These are phyloP conservation scores for Dioszegia aurantiaca DNA, from an alignment of 768 basidiomycete genomes.

Conservation along the genomic window DNA sequence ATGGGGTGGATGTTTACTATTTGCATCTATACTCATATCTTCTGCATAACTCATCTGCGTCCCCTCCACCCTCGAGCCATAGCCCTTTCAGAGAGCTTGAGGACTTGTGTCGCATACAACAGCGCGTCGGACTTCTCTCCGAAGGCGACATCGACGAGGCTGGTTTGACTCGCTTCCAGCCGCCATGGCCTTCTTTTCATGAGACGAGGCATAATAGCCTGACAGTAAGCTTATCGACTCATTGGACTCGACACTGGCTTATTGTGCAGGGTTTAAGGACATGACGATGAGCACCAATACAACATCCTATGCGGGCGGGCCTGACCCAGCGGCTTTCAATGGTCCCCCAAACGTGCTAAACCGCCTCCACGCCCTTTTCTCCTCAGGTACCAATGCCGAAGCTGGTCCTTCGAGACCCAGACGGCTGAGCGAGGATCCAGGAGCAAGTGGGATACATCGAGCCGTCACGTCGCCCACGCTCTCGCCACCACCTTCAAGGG, in stretches of 20 bases:
- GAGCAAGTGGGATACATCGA: not conserved
- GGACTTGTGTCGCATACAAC: too few species aligned
- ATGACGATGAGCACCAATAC: not conserved
- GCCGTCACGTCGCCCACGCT: conserved; percentile 12
- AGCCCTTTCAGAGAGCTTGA: too few species aligned
- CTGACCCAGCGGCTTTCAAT: not conserved
- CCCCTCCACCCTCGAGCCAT: too few species aligned
- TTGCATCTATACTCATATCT: too few species aligned
- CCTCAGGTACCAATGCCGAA: conserved; percentile 5
- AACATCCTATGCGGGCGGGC: not conserved
- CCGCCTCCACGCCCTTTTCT: conserved; percentile 22
- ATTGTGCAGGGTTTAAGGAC: too few species aligned
- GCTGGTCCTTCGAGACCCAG: conserved; percentile 10
- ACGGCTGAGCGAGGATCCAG: conserved; percentile 1
- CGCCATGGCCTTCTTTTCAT: not conserved
- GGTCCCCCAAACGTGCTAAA: conserved; percentile 4
- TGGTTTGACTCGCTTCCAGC: not conserved
- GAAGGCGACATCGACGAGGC: not conserved
- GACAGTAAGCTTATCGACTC: not conserved
- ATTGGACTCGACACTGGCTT: not conserved
- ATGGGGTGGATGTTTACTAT: too few species aligned
- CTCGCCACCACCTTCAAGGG: not conserved
- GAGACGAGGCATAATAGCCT: not conserved
- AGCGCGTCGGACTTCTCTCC: too few species aligned
- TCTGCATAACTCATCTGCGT: too few species aligned